phyloP scores from a whole-genome alignment of 2,329 filamentous ascomycete species.

The Ilyonectria robusta region DNA sequence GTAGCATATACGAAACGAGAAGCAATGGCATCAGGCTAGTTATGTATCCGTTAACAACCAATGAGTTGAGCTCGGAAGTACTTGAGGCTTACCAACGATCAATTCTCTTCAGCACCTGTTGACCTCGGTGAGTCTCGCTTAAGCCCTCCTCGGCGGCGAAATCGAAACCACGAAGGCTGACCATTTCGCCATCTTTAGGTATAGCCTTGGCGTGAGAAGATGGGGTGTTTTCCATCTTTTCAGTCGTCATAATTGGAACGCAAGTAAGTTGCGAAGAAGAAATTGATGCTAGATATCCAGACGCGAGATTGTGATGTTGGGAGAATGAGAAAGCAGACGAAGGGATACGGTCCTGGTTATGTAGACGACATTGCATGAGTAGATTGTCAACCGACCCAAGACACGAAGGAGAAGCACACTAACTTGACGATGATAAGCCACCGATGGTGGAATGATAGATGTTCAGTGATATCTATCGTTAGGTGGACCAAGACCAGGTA shows the following conservation, averaged over 20 bases:
- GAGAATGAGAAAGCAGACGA: not conserved
- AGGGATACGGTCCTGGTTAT: not conserved
- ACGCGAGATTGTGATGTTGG: no score
- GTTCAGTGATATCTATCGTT: not conserved
- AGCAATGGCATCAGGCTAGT: constrained; percentile 38
- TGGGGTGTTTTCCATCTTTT: constrained; percentile 29
- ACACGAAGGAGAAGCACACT: not conserved
- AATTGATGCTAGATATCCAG: not conserved
- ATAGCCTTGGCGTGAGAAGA: constrained; percentile 13
- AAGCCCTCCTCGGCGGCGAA: constrained; percentile 24
- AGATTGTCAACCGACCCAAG: not conserved
- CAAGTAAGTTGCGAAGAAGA: not conserved
- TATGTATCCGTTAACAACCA: not conserved
- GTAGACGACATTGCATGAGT: not conserved
- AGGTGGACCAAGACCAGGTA: no score
- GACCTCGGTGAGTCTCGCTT: not conserved
- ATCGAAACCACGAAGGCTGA: constrained; percentile 35
- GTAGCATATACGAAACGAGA: constrained; percentile 41
- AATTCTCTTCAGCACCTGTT: constrained; percentile 31
- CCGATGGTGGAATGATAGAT: not conserved
- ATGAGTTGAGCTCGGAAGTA: no score
- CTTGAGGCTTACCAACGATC: constrained; percentile 30
- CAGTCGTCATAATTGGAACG: not conserved
- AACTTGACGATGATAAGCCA: not conserved
- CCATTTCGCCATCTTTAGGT: constrained; percentile 31